These are phyloP conservation scores for Ogataea kodamae DNA, from an alignment of 805 yeast genomes.

Conservation along the genomic window DNA sequence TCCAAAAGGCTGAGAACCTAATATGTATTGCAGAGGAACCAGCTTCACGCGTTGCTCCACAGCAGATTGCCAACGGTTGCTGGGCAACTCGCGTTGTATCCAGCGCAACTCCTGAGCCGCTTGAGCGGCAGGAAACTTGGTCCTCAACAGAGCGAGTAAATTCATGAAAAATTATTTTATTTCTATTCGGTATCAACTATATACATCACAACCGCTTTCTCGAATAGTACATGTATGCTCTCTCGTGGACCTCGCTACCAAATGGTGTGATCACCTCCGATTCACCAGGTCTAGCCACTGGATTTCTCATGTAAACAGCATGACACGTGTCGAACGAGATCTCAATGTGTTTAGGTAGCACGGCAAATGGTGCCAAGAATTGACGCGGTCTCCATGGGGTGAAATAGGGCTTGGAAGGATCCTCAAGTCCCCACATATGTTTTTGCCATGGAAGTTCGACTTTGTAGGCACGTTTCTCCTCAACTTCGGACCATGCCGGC, in stretches of 20 bases:
- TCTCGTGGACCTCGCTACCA: slow-evolving; percentile 75
- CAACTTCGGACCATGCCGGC: slow-evolving; percentile 33
- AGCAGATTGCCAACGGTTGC: slow-evolving; percentile 47
- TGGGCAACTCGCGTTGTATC: slow-evolving; percentile 58
- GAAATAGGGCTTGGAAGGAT: slow-evolving; percentile 77
- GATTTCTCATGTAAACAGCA: slow-evolving; percentile 94
- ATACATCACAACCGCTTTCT: slow-evolving; percentile 53
- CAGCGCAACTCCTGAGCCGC: slow-evolving; percentile 62
- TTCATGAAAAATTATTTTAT: slow-evolving; percentile 8
- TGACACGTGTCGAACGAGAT: slow-evolving; percentile 88
- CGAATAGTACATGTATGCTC: slow-evolving; percentile 91
- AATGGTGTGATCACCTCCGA: slow-evolving; percentile 94
- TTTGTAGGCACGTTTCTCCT: slow-evolving; percentile 32
- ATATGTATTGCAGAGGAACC: slow-evolving; percentile 79
- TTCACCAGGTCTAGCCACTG: slow-evolving; percentile 95
- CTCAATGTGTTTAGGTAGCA: slow-evolving; percentile 89
- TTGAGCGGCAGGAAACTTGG: slow-evolving; percentile 22
- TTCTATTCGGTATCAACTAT: slow-evolving; percentile 10
- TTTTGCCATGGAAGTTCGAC: slow-evolving; percentile 79
- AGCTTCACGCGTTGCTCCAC: slow-evolving; percentile 46
- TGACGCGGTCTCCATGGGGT: slow-evolving; percentile 97
- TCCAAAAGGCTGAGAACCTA: slow-evolving; percentile 88
- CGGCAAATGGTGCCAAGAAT: slow-evolving; percentile 87
- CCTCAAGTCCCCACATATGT: slow-evolving; percentile 73
- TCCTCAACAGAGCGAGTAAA: slow-evolving; percentile 12